phyloP scores from a whole-genome alignment of 306 rosid species.

The Sphenostylis stenocarpa region DNA sequence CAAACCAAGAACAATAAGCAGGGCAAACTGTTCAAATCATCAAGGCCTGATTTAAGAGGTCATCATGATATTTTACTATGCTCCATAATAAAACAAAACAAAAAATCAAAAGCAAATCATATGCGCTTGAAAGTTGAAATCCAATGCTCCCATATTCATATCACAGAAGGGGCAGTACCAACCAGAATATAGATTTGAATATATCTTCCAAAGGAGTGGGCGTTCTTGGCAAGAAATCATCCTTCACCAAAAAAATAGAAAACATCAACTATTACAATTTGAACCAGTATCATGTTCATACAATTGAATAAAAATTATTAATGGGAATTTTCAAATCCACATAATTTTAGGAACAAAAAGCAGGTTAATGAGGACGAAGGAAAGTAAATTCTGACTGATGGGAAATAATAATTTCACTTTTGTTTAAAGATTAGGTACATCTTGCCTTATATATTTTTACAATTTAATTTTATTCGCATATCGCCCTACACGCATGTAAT shows the following conservation, averaged over 20 bases:
- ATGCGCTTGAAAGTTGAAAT: slow-evolving; percentile 11
- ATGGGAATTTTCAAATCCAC: neutral
- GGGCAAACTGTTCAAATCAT: slow-evolving; percentile 90
- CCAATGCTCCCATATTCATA: neutral
- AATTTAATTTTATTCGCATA: neutral
- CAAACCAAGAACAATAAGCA: slow-evolving; percentile 87
- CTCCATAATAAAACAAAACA: slow-evolving; percentile 23
- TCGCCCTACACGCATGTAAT: too few species aligned
- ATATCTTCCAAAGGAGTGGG: slow-evolving; percentile 93
- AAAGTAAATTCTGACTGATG: neutral
- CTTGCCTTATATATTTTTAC: neutral
- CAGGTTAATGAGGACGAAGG: neutral
- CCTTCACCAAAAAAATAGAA: slow-evolving; percentile 46
- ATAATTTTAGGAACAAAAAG: slow-evolving; percentile 1
- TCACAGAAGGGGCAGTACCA: slow-evolving; percentile 33
- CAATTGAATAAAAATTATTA: neutral
- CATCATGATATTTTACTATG: slow-evolving; percentile 45
- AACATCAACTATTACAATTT: neutral
- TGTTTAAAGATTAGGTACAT: neutral
- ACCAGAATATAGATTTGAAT: slow-evolving; percentile 91
- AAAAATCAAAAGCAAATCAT: neutral
- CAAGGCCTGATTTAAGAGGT: slow-evolving; percentile 70
- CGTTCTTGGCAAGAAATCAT: slow-evolving; percentile 96
- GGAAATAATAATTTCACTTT: too few species aligned
- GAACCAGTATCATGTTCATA: slow-evolving; percentile 8